phyloP scores from a whole-genome alignment of 2,329 filamentous ascomycete species.

The Aciculosporium take region DNA sequence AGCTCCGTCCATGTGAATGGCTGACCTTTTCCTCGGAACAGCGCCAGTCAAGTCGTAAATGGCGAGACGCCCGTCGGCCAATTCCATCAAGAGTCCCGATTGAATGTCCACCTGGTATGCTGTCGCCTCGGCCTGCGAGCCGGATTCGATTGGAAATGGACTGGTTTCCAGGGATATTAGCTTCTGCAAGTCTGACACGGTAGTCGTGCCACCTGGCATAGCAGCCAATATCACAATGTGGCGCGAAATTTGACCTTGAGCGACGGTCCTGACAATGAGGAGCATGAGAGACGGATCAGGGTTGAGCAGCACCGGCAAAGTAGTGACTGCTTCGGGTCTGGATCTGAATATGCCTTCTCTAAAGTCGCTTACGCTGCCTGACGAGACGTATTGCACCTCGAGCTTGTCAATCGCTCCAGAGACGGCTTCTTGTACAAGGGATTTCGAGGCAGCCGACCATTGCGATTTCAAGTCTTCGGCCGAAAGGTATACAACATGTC shows the following conservation, averaged over 20 bases:
- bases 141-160: constrained; percentile 18
- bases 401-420: constrained; percentile 21
- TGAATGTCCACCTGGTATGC: constrained; percentile 45
- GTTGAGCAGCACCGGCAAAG: constrained; percentile 34
- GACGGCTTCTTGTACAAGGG: constrained; percentile 21
- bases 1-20: constrained; percentile 34
- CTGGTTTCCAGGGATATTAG: constrained; percentile 26
- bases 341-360: constrained; percentile 41
- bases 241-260: constrained; percentile 15
- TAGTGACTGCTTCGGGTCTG: constrained; percentile 34
- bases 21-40: constrained; percentile 45
- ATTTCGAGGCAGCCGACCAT: constrained; percentile 21
- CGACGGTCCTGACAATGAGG: constrained; percentile 29
- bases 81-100: constrained; percentile 48
- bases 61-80: constrained; percentile 37
- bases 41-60: constrained; percentile 51
- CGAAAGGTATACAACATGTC: constrained; percentile 46
- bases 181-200: constrained; percentile 18
- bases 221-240: constrained; percentile 22
- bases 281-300: constrained; percentile 38
- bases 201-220: constrained; percentile 12
- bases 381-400: constrained; percentile 35
- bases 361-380: constrained; percentile 32
- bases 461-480: constrained; percentile 30
- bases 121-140: constrained; percentile 7